Base-by-base conservation (phyloP, 1,284 basidiomycete species). In the Gymnopus androsaceus region DNA sequence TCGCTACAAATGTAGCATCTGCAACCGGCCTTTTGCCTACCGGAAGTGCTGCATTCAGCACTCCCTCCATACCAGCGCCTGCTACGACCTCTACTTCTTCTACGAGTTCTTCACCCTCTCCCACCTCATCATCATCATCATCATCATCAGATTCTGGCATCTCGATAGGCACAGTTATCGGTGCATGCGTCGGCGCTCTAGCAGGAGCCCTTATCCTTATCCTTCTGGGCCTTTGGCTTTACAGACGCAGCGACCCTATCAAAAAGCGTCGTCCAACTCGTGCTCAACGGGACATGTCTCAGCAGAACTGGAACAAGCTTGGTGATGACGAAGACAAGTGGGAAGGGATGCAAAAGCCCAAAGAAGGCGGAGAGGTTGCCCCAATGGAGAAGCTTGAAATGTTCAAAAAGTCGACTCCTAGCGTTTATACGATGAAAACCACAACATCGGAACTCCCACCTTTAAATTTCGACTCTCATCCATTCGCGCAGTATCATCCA, bases 341-440 rank as follows among this genome's bases (percentile, higher is more conserved):
- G 75, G 77, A 78, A 54, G 72, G 69, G 4, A 71, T 69, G 66
- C 69, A 73, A 57, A 76, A 34, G 67, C 63, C 49, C 14, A 28
- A 36, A 14, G 38, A 55, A 34, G 33, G 37, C 9, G 33, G 23
- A 12, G 47, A 52, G 30, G 68, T 76, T 19, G 75, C 70, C 1
- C 74, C 80, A 19, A 79, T 81, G 75, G 79, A 81, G 63, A 80
- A 78, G 60, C 75, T 84, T 40, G 78, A 76, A 38, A 83, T 89
- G 84, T 88, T 88, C 74, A 82, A 86, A 68, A 88, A 86, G 64
- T 76, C 78, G 19, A 60, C 75, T 3, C 77, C 78, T 3, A 84
- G 82, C 62, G 68, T 81, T 49, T 75, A 73, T 58, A 77, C 76
- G 19, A 68, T 72, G 57, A 72, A 73, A 46, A 70, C 72, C 14